These are phyloP conservation scores for Fusarium multiceps DNA, from an alignment of 2,329 filamentous ascomycete genomes.

Conservation along the genomic window DNA sequence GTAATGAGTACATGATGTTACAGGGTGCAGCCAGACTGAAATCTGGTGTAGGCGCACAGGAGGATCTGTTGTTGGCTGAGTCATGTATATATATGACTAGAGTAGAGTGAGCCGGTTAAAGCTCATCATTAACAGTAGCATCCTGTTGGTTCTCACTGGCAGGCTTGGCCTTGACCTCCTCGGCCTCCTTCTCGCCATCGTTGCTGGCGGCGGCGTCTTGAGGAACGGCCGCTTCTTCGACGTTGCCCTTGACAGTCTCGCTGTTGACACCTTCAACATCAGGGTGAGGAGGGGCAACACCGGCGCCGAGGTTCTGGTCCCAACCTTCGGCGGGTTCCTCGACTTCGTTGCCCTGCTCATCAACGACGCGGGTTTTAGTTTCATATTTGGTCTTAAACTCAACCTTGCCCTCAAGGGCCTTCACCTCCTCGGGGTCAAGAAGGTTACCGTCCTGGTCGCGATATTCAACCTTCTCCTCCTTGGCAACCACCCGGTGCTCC, in stretches of 20 bases:
- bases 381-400: conserved; percentile 96
- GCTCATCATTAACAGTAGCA: conserved; percentile 59
- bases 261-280: conserved; percentile 71
- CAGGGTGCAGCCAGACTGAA: conserved; percentile 23
- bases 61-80: not conserved
- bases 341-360: conserved; percentile 84
- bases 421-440: conserved; percentile 84
- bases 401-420: conserved; percentile 88
- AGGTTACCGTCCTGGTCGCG: conserved; percentile 94
- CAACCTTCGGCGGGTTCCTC: conserved; percentile 55
- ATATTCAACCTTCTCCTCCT: conserved; percentile 91
- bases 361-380: conserved; percentile 88
- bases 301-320: conserved; percentile 52
- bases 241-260: conserved; percentile 62
- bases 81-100: not conserved
- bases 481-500: conserved; percentile 60
- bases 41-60: not conserved
- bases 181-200: conserved; percentile 69
- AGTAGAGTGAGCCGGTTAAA: conserved; percentile 41
- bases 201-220: conserved; percentile 61
- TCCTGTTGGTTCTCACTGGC: conserved; percentile 72
- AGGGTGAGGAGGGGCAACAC: conserved; percentile 68
- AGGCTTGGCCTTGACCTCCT: conserved; percentile 67
- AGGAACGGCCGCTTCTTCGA: conserved; percentile 48
- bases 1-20: conserved; percentile 46